Percentiles rank a stretch among this genome's conserved stretches.
Conservation (phyloP, 2,329 filamentous ascomycete genomes). For the Domatiomyces globalis region DNA sequence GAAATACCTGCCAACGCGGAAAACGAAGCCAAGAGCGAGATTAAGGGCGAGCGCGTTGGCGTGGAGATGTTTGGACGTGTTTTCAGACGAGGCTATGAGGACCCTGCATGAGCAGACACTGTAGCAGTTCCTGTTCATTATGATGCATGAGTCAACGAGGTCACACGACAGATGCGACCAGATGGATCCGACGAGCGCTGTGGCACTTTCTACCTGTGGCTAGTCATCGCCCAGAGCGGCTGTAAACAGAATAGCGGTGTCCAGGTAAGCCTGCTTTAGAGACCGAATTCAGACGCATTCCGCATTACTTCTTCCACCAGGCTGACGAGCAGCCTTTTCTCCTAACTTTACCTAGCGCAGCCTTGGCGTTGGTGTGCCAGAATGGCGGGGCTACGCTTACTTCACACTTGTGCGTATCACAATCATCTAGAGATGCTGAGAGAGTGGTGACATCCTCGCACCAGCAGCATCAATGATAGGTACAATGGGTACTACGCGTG, state of each 20-base stretch:
- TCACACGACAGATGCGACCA: neutral
- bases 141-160: neutral
- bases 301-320: neutral
- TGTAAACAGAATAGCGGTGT: neutral
- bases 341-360: neutral
- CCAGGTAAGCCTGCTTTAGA: neutral
- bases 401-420: neutral
- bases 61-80: constrained; percentile 45
- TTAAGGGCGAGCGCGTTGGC: constrained; percentile 85
- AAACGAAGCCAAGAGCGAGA: constrained; percentile 90
- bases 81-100: constrained; percentile 74
- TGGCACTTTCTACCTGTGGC: neutral
- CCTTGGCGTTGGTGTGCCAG: neutral
- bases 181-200: neutral
- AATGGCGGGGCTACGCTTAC: neutral
- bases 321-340: neutral
- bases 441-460: neutral
- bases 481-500: neutral
- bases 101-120: constrained; percentile 41
- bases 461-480: neutral
- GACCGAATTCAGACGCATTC: neutral
- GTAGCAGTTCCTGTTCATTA: neutral
- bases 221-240: neutral
- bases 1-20: constrained; percentile 84
- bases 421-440: neutral